Evolutionary conservation across 2,329 filamentous ascomycete species (phyloP).

Genomic region (Monilinia aucupariae): DNA sequence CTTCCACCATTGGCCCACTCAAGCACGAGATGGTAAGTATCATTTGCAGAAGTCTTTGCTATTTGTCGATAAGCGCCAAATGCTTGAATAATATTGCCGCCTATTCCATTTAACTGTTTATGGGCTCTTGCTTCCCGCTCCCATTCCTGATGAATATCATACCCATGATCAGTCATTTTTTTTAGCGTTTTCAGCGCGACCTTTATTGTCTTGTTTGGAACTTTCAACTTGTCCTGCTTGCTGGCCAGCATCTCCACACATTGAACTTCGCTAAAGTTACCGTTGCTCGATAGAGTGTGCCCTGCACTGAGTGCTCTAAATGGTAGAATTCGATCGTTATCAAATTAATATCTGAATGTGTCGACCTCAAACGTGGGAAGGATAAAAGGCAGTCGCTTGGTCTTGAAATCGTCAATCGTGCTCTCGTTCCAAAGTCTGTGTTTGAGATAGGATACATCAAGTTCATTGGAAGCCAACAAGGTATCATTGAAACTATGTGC

Average conservation of each 20-base stretch:
- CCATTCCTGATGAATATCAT: neutral
- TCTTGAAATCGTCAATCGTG: neutral
- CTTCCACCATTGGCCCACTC: neutral
- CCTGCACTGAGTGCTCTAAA: neutral
- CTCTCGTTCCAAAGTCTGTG: neutral
- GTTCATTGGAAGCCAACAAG: neutral
- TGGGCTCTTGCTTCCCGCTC: constrained; percentile 10
- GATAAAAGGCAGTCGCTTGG: neutral
- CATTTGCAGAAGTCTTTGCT: no score
- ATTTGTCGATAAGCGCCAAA: constrained; percentile 2
- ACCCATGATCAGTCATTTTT: neutral
- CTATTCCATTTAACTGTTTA: neutral
- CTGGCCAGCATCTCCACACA: neutral
- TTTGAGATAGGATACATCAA: neutral
- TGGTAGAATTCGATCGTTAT: neutral
- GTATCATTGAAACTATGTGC: neutral
- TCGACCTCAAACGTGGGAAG: neutral
- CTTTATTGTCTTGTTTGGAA: neutral
- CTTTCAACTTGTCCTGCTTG: neutral
- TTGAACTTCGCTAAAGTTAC: constrained; percentile 1
- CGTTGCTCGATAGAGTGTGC: neutral
- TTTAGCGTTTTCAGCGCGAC: constrained; percentile 6
- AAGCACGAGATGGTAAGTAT: neutral
- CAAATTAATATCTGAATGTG: neutral
- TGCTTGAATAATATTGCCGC: neutral